These are phyloP conservation scores for Fistulina hepatica DNA, from an alignment of 1,284 basidiomycete species.

Conservation along the genomic window DNA sequence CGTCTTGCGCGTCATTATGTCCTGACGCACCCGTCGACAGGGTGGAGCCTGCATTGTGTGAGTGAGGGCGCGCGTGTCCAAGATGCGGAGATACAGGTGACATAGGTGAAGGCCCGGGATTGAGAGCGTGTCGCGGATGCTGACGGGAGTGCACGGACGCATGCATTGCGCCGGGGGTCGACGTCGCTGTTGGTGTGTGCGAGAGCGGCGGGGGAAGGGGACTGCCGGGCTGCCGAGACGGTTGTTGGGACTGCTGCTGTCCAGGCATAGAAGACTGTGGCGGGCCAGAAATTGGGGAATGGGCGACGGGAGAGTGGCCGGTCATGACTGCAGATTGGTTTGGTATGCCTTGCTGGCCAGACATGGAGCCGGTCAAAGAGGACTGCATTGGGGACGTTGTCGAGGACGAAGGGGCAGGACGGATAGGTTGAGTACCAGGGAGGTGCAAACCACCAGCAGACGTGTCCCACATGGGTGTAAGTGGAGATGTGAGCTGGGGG, in stretches of 20 bases:
- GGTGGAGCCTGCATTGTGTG: slow-evolving; percentile 16
- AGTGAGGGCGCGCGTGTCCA: neutral
- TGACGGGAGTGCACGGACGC: too few species aligned
- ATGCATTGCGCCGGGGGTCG: too few species aligned
- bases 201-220: too few species aligned
- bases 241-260: too few species aligned
- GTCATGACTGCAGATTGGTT: neutral
- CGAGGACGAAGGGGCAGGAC: neutral
- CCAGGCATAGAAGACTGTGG: slow-evolving; percentile 14
- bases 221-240: too few species aligned
- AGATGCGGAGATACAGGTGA: neutral
- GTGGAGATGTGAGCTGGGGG: neutral
- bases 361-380: neutral
- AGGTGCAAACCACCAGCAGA: neutral
- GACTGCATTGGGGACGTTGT: neutral
- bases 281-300: slow-evolving; percentile 16
- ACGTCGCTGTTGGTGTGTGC: too few species aligned
- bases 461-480: neutral
- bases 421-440: neutral
- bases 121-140: slow-evolving; percentile 2
- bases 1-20: neutral
- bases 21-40: neutral
- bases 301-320: slow-evolving; percentile 9
- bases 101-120: neutral
- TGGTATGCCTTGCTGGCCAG: neutral